A percentile compares a stretch with the other conserved stretches of the same genome.
Evolutionary conservation across 257 asterid species (phyloP).

Genomic region (Buddleja alternifolia): DNA sequence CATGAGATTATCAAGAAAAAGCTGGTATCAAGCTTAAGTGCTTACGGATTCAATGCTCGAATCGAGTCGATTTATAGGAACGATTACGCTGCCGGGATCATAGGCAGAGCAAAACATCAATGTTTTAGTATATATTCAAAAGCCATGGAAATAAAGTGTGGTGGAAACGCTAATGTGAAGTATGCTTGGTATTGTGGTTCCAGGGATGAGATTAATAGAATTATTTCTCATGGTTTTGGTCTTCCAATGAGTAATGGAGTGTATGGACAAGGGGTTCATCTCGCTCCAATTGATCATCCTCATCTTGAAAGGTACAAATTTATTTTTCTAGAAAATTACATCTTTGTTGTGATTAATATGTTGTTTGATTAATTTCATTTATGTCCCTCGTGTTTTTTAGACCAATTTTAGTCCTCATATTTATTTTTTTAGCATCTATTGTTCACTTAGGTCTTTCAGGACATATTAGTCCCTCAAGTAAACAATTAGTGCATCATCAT

Average conservation of each 20-base stretch:
- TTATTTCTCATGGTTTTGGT: constrained; percentile 49
- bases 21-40: constrained; percentile 38
- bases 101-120: constrained; percentile 38
- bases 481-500: no score
- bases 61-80: constrained; percentile 41
- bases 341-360: neutral
- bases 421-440: no score
- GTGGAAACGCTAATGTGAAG: constrained; percentile 50
- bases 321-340: neutral
- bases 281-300: constrained; percentile 50
- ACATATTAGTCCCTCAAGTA: no score
- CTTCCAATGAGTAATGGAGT: constrained; percentile 21
- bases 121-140: constrained; percentile 40
- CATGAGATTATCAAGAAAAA: constrained; percentile 34
- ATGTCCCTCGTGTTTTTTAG: no score
- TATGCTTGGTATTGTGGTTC: constrained; percentile 66
- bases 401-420: no score
- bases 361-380: no score
- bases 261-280: constrained; percentile 39
- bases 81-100: constrained; percentile 32
- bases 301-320: constrained; percentile 44
- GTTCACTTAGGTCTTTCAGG: no score
- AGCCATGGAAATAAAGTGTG: constrained; percentile 47
- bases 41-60: constrained; percentile 26
- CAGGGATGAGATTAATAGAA: constrained; percentile 34